Base-by-base conservation (phyloP, 2,329 filamentous ascomycete genomes). In the Hypoxylon sp. region DNA sequence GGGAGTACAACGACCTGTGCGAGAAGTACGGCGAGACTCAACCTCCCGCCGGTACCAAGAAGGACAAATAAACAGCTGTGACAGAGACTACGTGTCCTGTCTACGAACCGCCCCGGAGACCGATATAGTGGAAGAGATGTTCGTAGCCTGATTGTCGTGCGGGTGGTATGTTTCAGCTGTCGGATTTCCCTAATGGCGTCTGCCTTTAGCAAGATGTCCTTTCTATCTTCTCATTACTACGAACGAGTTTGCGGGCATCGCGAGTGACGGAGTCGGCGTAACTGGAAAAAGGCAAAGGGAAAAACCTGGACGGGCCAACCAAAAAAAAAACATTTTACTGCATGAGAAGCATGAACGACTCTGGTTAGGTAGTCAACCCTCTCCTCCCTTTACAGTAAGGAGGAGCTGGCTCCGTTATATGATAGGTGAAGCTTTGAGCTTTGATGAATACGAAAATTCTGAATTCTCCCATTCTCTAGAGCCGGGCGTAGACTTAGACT, bases 1-100 rank as follows among this genome's bases (percentile, higher is more conserved):
- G 90, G 78, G 94, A 97, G 85, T 98, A 98, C 82, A 89, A 93
- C 79, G 89, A 91, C 73, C 86, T 98, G 75, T 90, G 93, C 71
- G 94, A 98, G 78, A 90, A 96, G 85, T 91, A 94, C 74, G 87
- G 90, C 66, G 83, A 85, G 65, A 86, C 87, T 11, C 83, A 86
- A 72, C 75, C 81, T 63, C 82, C 85, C 51, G 81, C 78, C 11
- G 84, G 85, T 31, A 81, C 82, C 58, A 89, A 88, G 82, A 92
- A 92, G 85, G 82, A 85, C 13, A 84, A 82, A 77, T 87, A 85
- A 59, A 60, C 19, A 31, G 13, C 5, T 52, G 11, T 5, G 17
- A 19, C 6, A 2, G 26, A 2, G 52, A 29, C 22, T 42, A n/a
- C 17, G 8, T n/a, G 17, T 47, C 17, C 37, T 26, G 35, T 24